A percentile compares a stretch with the other conserved stretches of the same genome.
These are phyloP conservation scores for Pelargonium australe DNA, from an alignment of 441 rosid genomes.

Conservation along the genomic window DNA sequence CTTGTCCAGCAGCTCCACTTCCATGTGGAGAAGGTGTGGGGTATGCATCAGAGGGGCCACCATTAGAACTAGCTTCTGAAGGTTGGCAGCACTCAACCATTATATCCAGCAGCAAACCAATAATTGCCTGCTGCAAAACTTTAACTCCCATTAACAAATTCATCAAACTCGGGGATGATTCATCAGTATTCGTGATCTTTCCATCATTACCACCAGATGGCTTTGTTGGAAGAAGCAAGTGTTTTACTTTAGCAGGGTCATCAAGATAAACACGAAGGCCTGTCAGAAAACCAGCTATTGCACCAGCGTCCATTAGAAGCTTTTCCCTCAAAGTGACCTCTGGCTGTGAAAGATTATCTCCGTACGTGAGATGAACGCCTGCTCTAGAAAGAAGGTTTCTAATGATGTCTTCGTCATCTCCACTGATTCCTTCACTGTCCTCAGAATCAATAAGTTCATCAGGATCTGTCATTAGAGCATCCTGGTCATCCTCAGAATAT, in stretches of 20 bases:
- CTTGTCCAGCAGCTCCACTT: conserved; percentile 49
- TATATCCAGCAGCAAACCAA: conserved; percentile 91
- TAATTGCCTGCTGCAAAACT: conserved; percentile 97
- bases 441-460: conserved; percentile 98
- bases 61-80: conserved; percentile 61
- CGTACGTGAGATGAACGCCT: conserved; percentile 89
- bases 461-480: conserved; percentile 95
- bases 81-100: conserved; percentile 99
- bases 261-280: conserved; percentile 96
- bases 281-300: conserved; percentile 93
- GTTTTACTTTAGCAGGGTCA: conserved; percentile 95
- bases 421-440: conserved; percentile 89
- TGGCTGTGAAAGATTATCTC: conserved; percentile 88
- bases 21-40: conserved; percentile 52
- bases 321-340: conserved; percentile 93
- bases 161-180: conserved; percentile 95
- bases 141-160: conserved; percentile 97
- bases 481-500: conserved; percentile 97
- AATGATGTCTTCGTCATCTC: conserved; percentile 95
- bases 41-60: conserved; percentile 47
- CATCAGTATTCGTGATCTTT: conserved; percentile 59
- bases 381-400: conserved; percentile 92
- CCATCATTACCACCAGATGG: conserved; percentile 71
- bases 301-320: conserved; percentile 99
- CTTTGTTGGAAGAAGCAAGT: conserved; percentile 93